phyloP scores from a whole-genome alignment of 768 basidiomycete species.

The Fistulinella prunicolor region DNA sequence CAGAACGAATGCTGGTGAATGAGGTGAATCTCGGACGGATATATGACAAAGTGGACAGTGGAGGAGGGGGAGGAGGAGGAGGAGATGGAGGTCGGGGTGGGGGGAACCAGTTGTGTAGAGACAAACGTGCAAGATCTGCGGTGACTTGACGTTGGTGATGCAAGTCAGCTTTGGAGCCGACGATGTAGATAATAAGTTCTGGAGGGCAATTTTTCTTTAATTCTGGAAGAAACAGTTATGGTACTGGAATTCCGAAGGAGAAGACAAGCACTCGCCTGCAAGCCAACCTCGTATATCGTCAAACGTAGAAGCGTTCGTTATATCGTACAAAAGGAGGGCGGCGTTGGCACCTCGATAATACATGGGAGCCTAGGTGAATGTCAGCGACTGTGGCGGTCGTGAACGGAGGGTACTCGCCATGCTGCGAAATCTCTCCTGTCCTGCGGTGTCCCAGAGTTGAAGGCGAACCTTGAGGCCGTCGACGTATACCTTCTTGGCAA shows the following conservation, averaged over 20 bases:
- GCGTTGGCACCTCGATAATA: conserved; percentile 97
- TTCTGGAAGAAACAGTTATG: conserved; percentile 44
- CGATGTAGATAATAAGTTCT: conserved; percentile 91
- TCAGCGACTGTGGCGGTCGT: conserved; percentile 16
- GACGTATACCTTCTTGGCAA: conserved; percentile 87
- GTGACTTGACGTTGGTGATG: conserved; percentile 70
- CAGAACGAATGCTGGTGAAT: conserved; percentile 57
- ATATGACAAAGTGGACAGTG: conserved; percentile 37
- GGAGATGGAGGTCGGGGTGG: conserved; percentile 70
- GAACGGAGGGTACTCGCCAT: conserved; percentile 55
- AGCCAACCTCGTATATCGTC: conserved; percentile 91
- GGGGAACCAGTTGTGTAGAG: conserved; percentile 85
- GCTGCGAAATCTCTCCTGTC: conserved; percentile 89
- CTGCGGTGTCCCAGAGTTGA: conserved; percentile 92
- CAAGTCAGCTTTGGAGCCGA: conserved; percentile 90
- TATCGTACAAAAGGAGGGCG: conserved; percentile 92
- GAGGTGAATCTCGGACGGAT: conserved; percentile 36
- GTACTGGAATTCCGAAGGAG: not conserved
- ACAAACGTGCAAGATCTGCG: conserved; percentile 77
- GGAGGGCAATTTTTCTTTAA: conserved; percentile 86
- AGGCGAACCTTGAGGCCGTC: conserved; percentile 83
- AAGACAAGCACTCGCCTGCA: conserved; percentile 53
- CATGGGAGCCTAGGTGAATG: conserved; percentile 73
- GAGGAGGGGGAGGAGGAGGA: conserved; percentile 56
- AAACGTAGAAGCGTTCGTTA: conserved; percentile 85